These are phyloP conservation scores for Xylaria cubensis DNA, from an alignment of 495 filamentous ascomycete species.

Conservation along the genomic window DNA sequence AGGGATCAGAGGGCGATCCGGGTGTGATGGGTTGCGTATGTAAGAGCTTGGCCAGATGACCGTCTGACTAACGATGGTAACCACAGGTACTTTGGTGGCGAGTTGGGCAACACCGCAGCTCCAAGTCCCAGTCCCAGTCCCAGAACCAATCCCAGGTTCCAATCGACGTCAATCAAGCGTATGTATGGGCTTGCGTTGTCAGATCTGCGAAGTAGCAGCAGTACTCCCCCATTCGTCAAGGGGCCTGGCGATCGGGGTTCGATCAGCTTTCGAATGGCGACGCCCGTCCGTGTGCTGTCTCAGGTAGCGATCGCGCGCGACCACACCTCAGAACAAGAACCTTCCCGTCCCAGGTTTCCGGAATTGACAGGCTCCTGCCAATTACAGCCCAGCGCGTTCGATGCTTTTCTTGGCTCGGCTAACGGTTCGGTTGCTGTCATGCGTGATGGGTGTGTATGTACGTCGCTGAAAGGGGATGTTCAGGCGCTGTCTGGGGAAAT, in stretches of 20 bases:
- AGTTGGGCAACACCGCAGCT: constrained; percentile 8
- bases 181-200: constrained; percentile 11
- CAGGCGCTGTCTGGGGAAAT: neutral
- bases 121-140: neutral
- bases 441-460: neutral
- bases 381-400: neutral
- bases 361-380: constrained; percentile 1
- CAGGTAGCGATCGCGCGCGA: constrained; percentile 20
- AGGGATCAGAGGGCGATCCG: neutral
- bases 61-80: constrained; percentile 4
- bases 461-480: constrained; percentile 6
- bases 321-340: constrained; percentile 7
- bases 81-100: neutral
- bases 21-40: constrained; percentile 1
- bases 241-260: constrained; percentile 4
- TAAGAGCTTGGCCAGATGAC: neutral
- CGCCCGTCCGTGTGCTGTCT: constrained; percentile 23
- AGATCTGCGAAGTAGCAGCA: constrained; percentile 9
- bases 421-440: neutral
- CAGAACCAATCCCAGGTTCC: constrained; percentile 1
- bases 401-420: constrained; percentile 17
- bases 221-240: constrained; percentile 3
- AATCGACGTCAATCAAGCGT: constrained; percentile 3
- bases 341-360: constrained; percentile 23
- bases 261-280: constrained; percentile 5